phyloP scores from a whole-genome alignment of 2,329 filamentous ascomycete species.

The Mycosphaerelloides madeirae region DNA sequence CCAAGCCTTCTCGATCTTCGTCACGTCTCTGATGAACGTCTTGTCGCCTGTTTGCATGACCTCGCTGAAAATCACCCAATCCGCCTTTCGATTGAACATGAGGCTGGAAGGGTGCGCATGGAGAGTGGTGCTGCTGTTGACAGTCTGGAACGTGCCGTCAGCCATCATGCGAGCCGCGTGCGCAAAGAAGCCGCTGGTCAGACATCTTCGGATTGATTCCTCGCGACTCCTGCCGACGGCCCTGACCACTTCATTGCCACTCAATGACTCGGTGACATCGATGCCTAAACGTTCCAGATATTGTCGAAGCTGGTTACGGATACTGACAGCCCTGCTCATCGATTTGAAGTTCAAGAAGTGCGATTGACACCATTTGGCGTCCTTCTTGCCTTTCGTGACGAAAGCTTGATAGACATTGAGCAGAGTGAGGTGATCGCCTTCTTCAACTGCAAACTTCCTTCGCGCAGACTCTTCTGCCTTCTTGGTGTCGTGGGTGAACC shows the following conservation, averaged over 20 bases:
- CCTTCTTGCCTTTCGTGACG: conserved; percentile 74
- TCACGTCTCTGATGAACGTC: conserved; percentile 84
- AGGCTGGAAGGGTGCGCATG: conserved; percentile 87
- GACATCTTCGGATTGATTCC: conserved; percentile 75
- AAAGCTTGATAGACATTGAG: conserved; percentile 93
- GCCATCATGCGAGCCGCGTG: conserved; percentile 91
- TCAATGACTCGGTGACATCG: conserved; percentile 59
- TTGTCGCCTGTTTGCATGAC: conserved; percentile 85
- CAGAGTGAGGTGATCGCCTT: conserved; percentile 89
- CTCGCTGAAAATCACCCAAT: conserved; percentile 95
- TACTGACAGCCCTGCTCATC: conserved; percentile 75
- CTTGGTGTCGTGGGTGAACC: conserved; percentile 74
- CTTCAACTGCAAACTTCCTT: conserved; percentile 81
- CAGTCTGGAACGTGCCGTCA: conserved; percentile 82
- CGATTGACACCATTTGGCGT: conserved; percentile 79
- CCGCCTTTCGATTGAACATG: conserved; percentile 93
- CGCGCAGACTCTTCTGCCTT: conserved; percentile 69
- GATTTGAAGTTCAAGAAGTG: conserved; percentile 83
- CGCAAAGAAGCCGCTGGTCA: conserved; percentile 87
- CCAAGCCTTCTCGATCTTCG: conserved; percentile 92
- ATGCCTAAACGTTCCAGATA: conserved; percentile 84
- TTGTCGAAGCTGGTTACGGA: conserved; percentile 78
- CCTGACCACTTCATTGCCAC: conserved; percentile 30
- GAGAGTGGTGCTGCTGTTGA: conserved; percentile 72
- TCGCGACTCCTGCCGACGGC: conserved; percentile 47